Percentiles rank a stretch among this genome's conserved stretches.
Conservation (phyloP, 495 filamentous ascomycete genomes). For the Neurospora pannonica region DNA sequence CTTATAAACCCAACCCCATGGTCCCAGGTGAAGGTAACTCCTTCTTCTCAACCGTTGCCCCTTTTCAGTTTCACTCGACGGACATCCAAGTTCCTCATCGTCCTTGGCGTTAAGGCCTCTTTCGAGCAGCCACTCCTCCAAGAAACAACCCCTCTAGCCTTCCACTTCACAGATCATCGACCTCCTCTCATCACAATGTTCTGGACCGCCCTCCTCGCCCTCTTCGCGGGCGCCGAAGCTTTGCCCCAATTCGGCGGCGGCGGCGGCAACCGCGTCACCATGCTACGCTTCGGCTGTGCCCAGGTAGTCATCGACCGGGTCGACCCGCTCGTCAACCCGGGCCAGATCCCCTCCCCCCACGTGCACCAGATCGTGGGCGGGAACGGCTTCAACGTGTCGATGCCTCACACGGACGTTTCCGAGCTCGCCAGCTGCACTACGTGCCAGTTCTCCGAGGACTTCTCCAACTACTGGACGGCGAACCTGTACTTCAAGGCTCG, state of each 20-base stretch:
- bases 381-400: conserved; percentile 33
- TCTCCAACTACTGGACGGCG: conserved; percentile 43
- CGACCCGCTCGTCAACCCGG: conserved; percentile 35
- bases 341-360: conserved; percentile 27
- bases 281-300: conserved; percentile 39
- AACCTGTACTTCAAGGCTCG: conserved; percentile 40
- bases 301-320: conserved; percentile 36
- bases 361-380: conserved; percentile 39
- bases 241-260: conserved; percentile 27
- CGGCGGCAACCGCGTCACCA: conserved; percentile 22
- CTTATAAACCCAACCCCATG: background rate
- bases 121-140: background rate
- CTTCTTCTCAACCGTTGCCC: background rate
- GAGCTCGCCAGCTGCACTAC: conserved; percentile 29
- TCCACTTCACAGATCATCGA: background rate
- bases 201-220: conserved; percentile 27
- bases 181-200: conserved; percentile 21
- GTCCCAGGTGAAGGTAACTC: background rate
- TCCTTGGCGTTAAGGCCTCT: background rate
- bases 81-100: background rate
- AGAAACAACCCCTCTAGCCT: background rate
- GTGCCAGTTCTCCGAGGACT: conserved; percentile 33
- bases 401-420: conserved; percentile 33
- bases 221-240: conserved; percentile 27
- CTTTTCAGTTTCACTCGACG: background rate